phyloP scores from a whole-genome alignment of 179 eudicot species.

The Heliamphora pulchella region DNA sequence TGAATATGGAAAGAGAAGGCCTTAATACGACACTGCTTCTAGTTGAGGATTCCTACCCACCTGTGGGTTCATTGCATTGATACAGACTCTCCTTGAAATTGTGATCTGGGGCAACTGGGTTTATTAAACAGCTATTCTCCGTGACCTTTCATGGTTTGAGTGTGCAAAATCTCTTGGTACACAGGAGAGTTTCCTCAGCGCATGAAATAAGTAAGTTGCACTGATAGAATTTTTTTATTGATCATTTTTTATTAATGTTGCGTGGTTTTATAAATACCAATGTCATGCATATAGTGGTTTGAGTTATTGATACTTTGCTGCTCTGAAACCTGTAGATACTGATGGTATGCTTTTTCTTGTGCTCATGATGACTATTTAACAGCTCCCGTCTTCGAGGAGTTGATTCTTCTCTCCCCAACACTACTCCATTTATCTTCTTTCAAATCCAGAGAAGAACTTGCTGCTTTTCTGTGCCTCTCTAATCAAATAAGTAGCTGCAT shows the following conservation, averaged over 20 bases:
- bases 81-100: slow-evolving; percentile 2
- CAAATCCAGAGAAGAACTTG: too few species aligned
- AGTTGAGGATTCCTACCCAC: background rate
- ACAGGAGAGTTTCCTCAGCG: slow-evolving; percentile 14
- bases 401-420: too few species aligned
- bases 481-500: too few species aligned
- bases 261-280: background rate
- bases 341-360: too few species aligned
- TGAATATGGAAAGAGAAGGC: slow-evolving; percentile 71
- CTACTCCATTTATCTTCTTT: too few species aligned
- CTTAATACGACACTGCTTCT: slow-evolving; percentile 1
- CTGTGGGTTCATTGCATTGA: background rate
- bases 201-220: background rate
- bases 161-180: background rate
- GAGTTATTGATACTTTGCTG: background rate
- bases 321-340: too few species aligned
- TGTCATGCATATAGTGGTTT: slow-evolving; percentile 1
- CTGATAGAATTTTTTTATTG: background rate
- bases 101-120: background rate
- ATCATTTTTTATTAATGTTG: background rate
- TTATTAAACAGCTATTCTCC: background rate
- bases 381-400: too few species aligned
- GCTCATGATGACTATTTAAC: too few species aligned
- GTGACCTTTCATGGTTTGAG: slow-evolving; percentile 10
- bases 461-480: too few species aligned